Conservation (phyloP, 2,329 filamentous ascomycete species). For the Neospermospora avenae region DNA sequence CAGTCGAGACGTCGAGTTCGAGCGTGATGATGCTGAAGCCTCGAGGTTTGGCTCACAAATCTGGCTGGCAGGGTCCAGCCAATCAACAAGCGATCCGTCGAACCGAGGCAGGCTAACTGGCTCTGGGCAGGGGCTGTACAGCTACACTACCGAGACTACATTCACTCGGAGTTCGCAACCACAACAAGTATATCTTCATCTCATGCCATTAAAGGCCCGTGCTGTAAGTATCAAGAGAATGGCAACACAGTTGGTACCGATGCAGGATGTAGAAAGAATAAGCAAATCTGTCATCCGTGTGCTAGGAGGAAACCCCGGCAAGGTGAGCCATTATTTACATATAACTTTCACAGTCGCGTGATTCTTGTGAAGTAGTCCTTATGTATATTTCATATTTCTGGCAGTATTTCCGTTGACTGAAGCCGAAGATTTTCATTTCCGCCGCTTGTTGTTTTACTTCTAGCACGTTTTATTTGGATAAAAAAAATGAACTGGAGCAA, state of each 20-base stretch:
- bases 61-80: not conserved
- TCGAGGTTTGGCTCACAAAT: conserved; percentile 1
- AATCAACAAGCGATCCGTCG: not conserved
- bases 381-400: no score
- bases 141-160: not conserved
- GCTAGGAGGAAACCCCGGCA: conserved; percentile 85
- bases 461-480: no score
- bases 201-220: not conserved
- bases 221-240: conserved; percentile 24
- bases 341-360: not conserved
- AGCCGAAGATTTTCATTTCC: no score
- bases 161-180: not conserved
- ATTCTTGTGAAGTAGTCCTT: no score
- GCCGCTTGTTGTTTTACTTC: no score
- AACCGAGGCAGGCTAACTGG: not conserved
- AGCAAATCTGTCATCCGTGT: conserved; percentile 78
- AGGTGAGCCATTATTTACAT: conserved; percentile 46
- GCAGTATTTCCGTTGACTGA: no score
- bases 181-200: not conserved
- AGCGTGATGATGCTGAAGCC: not conserved
- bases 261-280: conserved; percentile 74
- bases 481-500: no score
- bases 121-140: no score
- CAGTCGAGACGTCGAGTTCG: not conserved
- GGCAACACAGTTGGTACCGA: conserved; percentile 31